Percentiles rank a stretch among this genome's conserved stretches.
Evolutionary conservation across 202 grass and related monocot species (phyloP).

Genomic region (Eragrostis tef): DNA sequence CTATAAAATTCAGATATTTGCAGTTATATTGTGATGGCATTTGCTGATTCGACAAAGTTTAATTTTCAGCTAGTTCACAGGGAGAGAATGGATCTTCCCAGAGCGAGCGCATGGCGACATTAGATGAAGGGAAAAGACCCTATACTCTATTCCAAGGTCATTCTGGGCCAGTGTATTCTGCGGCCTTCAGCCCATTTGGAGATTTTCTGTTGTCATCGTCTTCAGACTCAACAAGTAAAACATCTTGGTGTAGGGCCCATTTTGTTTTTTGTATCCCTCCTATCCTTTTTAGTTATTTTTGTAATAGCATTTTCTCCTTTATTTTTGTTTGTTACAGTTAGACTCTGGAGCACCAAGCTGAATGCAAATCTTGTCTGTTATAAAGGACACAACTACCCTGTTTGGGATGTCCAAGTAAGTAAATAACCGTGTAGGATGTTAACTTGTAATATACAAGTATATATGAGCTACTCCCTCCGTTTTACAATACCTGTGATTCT

Average conservation of each 20-base stretch:
- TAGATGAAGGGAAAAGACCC: conserved; percentile 64
- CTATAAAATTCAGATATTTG: conserved; percentile 18
- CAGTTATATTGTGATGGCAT: conserved; percentile 35
- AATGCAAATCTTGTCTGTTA: conserved; percentile 96
- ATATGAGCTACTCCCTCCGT: no score
- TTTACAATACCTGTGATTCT: no score
- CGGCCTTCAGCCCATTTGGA: conserved; percentile 82
- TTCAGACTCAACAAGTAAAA: conserved; percentile 92
- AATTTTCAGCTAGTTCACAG: conserved; percentile 61
- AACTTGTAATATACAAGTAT: not conserved
- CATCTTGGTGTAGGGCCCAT: not conserved
- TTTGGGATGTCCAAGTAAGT: conserved; percentile 95
- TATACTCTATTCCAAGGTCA: conserved; percentile 92
- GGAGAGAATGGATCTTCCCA: conserved; percentile 67
- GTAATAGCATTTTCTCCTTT: conserved; percentile 3
- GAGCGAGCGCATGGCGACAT: conserved; percentile 55
- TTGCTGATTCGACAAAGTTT: conserved; percentile 41
- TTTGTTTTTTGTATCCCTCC: conserved; percentile 34
- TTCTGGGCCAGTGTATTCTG: conserved; percentile 90
- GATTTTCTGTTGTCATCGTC: conserved; percentile 92
- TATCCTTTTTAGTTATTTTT: conserved; percentile 24
- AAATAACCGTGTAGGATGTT: conserved; percentile 25
- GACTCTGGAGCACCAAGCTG: conserved; percentile 90
- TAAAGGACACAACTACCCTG: conserved; percentile 96
- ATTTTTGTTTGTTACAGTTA: conserved; percentile 62